A percentile compares a stretch with the other conserved stretches of the same genome.
phyloP scores from a whole-genome alignment of 345 rosid genomes.

The Bruguiera sexangula region DNA sequence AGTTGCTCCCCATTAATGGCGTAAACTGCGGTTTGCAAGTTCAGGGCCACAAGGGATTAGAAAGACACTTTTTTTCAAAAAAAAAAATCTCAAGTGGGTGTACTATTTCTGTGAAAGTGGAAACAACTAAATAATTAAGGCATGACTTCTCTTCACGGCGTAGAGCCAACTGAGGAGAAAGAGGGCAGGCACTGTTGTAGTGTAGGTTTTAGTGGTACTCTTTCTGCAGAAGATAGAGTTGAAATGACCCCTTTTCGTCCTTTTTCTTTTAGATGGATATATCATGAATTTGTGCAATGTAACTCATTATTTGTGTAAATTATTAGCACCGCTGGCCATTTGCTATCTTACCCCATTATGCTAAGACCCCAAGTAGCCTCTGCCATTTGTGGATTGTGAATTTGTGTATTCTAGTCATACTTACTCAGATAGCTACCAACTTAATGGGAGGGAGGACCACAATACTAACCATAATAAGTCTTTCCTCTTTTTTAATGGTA shows the following conservation, averaged over 20 bases:
- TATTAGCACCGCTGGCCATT: neutral
- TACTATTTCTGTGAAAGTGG: conserved; percentile 10
- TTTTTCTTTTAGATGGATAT: neutral
- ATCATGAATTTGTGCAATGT: conserved; percentile 7
- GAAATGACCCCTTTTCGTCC: conserved; percentile 1
- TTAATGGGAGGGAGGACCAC: neutral
- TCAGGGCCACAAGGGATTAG: neutral
- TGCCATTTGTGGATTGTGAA: neutral
- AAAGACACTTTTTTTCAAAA: neutral
- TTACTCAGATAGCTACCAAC: too few species aligned
- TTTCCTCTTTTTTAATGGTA: too few species aligned
- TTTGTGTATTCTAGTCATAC: neutral
- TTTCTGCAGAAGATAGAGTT: conserved; percentile 6
- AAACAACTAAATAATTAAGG: conserved; percentile 1
- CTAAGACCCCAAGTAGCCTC: neutral
- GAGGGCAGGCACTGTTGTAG: neutral
- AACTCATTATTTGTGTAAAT: conserved; percentile 13
- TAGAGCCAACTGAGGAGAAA: neutral
- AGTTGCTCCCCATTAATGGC: conserved; percentile 12
- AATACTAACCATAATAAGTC: neutral
- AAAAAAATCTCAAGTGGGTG: conserved; percentile 5
- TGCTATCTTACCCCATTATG: neutral
- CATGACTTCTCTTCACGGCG: neutral
- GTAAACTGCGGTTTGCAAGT: conserved; percentile 2
- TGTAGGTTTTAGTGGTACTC: too few species aligned